A percentile compares a stretch with the other conserved stretches of the same genome.
Evolutionary conservation across 768 basidiomycete genomes (phyloP).

Genomic region (Suillus hirtellus): DNA sequence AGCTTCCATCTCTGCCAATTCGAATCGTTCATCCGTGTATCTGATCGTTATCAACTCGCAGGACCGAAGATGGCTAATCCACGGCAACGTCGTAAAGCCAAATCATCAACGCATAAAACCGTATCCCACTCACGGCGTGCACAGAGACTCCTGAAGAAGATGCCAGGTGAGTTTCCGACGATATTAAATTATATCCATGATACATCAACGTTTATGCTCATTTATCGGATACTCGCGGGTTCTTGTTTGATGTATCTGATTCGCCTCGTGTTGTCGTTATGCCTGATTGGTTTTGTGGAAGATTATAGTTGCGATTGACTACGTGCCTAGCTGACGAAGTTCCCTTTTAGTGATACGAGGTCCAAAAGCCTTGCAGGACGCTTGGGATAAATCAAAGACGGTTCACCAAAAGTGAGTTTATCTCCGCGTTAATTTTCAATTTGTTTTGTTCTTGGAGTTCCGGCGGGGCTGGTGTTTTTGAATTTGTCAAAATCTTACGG

Average conservation of each 20-base stretch:
- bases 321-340: neutral
- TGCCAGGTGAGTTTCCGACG: constrained; percentile 53
- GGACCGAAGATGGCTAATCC: constrained; percentile 79
- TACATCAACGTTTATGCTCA: neutral
- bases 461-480: neutral
- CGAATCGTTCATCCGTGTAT: neutral
- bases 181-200: neutral
- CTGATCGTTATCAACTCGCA: neutral
- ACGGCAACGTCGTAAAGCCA: constrained; percentile 84
- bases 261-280: constrained; percentile 5
- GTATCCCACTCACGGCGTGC: constrained; percentile 75
- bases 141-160: constrained; percentile 77
- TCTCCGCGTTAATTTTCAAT: neutral
- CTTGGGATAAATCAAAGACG: constrained; percentile 88
- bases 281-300: constrained; percentile 8
- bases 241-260: neutral
- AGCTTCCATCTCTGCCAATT: constrained; percentile 1
- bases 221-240: neutral
- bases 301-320: neutral
- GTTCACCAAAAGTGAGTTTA: constrained; percentile 84
- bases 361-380: constrained; percentile 76
- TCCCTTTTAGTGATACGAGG: constrained; percentile 66
- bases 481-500: neutral
- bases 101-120: constrained; percentile 72
- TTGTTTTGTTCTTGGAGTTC: neutral